Evolutionary conservation across 805 yeast genomes (phyloP), one percentile per base, ranked within the genome.

Genomic region (Lipomyces chichibuensis): DNA sequence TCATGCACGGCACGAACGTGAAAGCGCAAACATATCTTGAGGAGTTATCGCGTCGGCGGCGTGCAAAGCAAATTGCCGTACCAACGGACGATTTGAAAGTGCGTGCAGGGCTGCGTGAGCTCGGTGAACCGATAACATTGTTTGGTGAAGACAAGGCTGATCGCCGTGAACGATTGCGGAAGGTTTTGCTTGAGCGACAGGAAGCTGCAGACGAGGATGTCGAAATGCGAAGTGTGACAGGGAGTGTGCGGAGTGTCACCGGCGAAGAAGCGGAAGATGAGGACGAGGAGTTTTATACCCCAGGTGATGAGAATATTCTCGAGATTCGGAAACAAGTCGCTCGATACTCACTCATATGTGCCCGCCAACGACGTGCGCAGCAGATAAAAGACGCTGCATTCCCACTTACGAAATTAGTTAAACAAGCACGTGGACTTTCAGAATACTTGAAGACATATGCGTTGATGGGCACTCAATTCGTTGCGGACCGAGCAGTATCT

Each of bases 211-310:
- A 65, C 20, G 72, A 63, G 20, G 59, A 69, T 20, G 76, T 72
- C 2, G 71, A 74, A 23, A 72, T 69, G 67, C 25, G 72, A 5
- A 57, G 49, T 23, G 46, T 49, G 49, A 65, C 37, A 7, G 63
- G 55, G 37, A 67, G 64, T 23, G 64, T 58, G 27, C 69, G 59
- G n/a, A 69, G 62, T 17, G 76, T 65, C 9, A 73, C 62, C 14
- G 76, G 69, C 2, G 78, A 73, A 1, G 80, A 75, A 6, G 84
- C 77, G 0, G 83, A 78, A 0, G 85, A 80, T 2, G 88, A 86
- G 9, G 88, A 90, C 14, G 96, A 88, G 60, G 97, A 92, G 67
- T 92, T 89, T 74, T 92, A 87, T 74, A 92, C 97, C 0, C 96
- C 96, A 0, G 97, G 96, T 0, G 77, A 84, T 0, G 79, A 78